Evolutionary conservation across 75 land plant species (phyloP), one percentile per base, ranked within the genome.

Genomic region (Cupressus sempervirens): DNA sequence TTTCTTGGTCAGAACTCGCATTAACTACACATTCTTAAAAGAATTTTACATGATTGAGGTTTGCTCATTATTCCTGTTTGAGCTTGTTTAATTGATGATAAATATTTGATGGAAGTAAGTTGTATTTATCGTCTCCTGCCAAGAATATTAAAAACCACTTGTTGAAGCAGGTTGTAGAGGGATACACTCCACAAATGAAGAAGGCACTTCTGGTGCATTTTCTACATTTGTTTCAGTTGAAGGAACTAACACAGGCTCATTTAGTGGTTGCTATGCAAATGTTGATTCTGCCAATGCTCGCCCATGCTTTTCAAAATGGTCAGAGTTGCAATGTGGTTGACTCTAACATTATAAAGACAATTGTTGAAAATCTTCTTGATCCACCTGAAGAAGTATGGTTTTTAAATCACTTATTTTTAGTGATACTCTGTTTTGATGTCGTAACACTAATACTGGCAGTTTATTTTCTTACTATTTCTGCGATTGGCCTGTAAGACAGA

Each of bases 1-100:
- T 54, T 98, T 98, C 84, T 87, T 98, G 86, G 87, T 90, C 83
- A 98, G 92, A 48, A 93, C 94, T 15, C 97, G 99, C 36, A 93
- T 98, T 84, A 99, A 98, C 87, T 98, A 95, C 80, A 98, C 96
- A 7, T 98, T 98, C 76, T 70, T 98, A 86, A 98, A 95, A 85
- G 99, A 96, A 89, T 98, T 95, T 84, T 98, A 90, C 86, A 94
- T 98, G 80, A 94, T 98, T 86, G 99, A 98, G 99, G 99, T 98
- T 86, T 18, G 81, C 65, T 48, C n/a, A 35, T 86, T 84, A 88
- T 65, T 3, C 56, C 46, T 14, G 40, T 48, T 62, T 48, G 20
- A 5, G 43, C 14, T 84, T 40, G 43, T 11, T 48, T 35, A 82
- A 45, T 15, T 72, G 12, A 35, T 30, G 35, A 11, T 72, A 2